Evolutionary conservation across 176 grass and related monocot species (phyloP), one percentile per base, ranked within the genome.

Genomic region (Eleusine indica): DNA sequence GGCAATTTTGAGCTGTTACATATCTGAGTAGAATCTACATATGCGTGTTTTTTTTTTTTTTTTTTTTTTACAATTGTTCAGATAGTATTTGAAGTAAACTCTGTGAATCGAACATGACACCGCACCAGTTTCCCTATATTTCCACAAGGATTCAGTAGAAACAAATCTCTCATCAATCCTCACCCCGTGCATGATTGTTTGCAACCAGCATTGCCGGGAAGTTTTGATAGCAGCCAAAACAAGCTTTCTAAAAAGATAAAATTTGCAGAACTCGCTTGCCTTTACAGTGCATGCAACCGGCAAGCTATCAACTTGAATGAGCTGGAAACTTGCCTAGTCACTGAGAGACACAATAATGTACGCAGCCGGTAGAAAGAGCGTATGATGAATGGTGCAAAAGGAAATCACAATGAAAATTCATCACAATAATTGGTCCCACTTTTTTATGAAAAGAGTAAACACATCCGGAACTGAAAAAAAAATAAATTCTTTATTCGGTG

Each of bases 241-340:
- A 66, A 42, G 68, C 60, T 86, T 78, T 82, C 78, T 86, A 66
- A 66, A n/a, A 48, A 11, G 83, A 73, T 78, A 60, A 73, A 53
- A 67, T 66, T 78, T 49, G 68, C 88, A 90, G 83, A 78, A 78
- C 40, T 72, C 68, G 66, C 15, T 21, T 4, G 66, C 46, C 78
- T 90, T 90, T 86, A 90, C 84, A 79, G 88, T 82, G 7, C 83
- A 90, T 69, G 42, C 79, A 40, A 46, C 49, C 83, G 67, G 83
- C 78, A 78, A 69, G 25, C 17, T 70, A 68, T 80, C 57, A 73
- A 65, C 67, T 18, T 29, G 46, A 47, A 47, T 77, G 88, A 82
- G 88, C 79, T 90, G 88, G 88, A 86, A 79, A 68, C 79, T 83
- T 51, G 88, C 57, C 73, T 81, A 54, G 48, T 58, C 77, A 80